Base-by-base conservation (phyloP, 345 rosid genomes). In the Salix caprea region DNA sequence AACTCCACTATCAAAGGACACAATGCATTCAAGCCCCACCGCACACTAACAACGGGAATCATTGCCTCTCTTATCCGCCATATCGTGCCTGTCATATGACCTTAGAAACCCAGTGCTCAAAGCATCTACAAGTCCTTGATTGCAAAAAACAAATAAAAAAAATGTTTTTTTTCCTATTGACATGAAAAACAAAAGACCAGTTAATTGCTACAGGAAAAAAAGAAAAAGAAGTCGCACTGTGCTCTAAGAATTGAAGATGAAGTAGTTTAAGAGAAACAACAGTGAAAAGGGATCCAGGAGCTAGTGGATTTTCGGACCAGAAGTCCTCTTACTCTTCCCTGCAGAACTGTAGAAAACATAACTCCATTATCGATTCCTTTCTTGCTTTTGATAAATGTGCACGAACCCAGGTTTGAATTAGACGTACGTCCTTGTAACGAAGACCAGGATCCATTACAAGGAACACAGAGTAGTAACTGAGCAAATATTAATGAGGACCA, bases 21-120 rank as follows among this genome's bases (percentile, higher is more conserved):
- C 8, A 72, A 36, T 32, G 42, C 66, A 69, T 69, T 76, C 21
- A 24, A 76, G 89, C 65, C 87, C 89, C 89, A 82, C 89, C 1
- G 26, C 64, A 23, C 64, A 23, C 64, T 58, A 58, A 28, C 23
- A 1, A 30, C 18, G 26, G 64, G 16, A 44, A 30, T 7, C 2
- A 16, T 23, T 26, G 6, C 60, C 40, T 21, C 58, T 5, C 40
- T 4, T 32, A 4, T 14, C 68, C 0, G 67, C 39, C 54, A 1
- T 34, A 7, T 2, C n/a, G 19, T 16, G 42, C 44, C 9, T 34
- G 42, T 6, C 69, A 16, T 7, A 1, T 32, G 13, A 23, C 23
- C 19, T 34, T n/a, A 7, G 23, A 52, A 52, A 19, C 23, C 3
- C 64, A 58, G 64, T 10, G 28, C 28, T 24, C 15, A 3, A 23